Percentiles rank a stretch among this genome's conserved stretches.
These are phyloP conservation scores for Lipomyces yamanashiensis DNA, from an alignment of 805 yeast species.

Conservation along the genomic window DNA sequence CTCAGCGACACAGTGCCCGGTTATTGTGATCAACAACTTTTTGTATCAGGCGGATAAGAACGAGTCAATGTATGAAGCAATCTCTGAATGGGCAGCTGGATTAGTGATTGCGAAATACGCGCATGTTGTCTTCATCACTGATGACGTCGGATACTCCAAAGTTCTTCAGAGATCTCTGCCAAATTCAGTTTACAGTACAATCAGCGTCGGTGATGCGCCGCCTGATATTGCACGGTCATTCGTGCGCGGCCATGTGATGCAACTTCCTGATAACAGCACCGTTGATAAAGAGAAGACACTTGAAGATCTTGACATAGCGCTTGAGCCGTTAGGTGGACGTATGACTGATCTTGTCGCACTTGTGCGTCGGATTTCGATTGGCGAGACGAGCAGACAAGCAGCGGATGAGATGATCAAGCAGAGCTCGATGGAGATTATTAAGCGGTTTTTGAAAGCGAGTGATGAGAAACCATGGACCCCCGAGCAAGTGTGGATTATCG, in stretches of 20 bases:
- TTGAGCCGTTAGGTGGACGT: conserved; percentile 89
- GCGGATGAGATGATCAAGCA: conserved; percentile 78
- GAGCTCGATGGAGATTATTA: conserved; percentile 85
- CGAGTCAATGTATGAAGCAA: conserved; percentile 67
- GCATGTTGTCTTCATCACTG: conserved; percentile 85
- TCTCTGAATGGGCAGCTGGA: conserved; percentile 89
- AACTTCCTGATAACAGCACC: conserved; percentile 36
- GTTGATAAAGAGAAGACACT: conserved; percentile 39
- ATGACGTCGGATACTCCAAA: conserved; percentile 78
- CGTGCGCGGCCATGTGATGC: conserved; percentile 52
- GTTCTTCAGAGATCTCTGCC: conserved; percentile 75
- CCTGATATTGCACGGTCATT: conserved; percentile 69
- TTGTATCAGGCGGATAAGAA: conserved; percentile 62
- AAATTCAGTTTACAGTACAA: conserved; percentile 78
- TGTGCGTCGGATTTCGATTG: conserved; percentile 83
- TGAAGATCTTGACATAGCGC: conserved; percentile 56
- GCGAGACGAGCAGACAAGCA: conserved; percentile 81
- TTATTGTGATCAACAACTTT: conserved; percentile 79
- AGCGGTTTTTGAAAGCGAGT: conserved; percentile 60
- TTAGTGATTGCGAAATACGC: conserved; percentile 79
- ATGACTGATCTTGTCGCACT: conserved; percentile 92
- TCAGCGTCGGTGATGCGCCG: conserved; percentile 81
- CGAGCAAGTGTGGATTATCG: conserved; percentile 87
- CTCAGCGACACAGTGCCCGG: conserved; percentile 84
- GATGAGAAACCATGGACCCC: conserved; percentile 59